Evolutionary conservation across 2,329 filamentous ascomycete genomes (phyloP), one percentile per base, ranked within the genome.

Genomic region (Lachnellula hyalina): DNA sequence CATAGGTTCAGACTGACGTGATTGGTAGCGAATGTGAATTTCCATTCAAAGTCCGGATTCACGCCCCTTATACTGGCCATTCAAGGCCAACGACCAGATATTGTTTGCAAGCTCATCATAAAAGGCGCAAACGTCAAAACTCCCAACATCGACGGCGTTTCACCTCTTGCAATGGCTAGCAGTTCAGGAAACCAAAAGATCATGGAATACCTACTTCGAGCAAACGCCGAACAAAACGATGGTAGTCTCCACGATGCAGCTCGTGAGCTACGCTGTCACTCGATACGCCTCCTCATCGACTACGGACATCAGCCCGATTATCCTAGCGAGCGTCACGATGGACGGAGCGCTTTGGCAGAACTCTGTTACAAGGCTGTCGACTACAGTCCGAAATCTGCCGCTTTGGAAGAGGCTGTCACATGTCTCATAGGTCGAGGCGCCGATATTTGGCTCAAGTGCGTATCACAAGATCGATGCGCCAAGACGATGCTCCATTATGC

Each of bases 191-290:
- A 62, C 25, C 49, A 47, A n/a, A 35, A 47, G 14, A 47, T 60
- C 9, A 55, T 62, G 53, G 55, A 55, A 28, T 51, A 49, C 19
- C 44, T 62, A n/a, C 54, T 62, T 12, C 28, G 46, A 19, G 53
- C 53, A 32, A 48, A 51, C 14, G 57, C 59, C 21, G 59, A 59
- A 35, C 52, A 38, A 3, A 54, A 61, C 28, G 59, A 89, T 56
- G 84, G 85, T 0, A 87, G 83, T 3, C 73, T 89, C 3, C 85
- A 88, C 62, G 84, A 86, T 57, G 82, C 83, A 4, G 79, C 83
- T 0, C 73, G 81, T 17, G 76, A 81, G 47, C 73, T 87, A 17
- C 81, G 85, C 58, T 61, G 84, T 0, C 70, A 77, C 14, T 78
- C 77, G 1, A 79, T 85, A 59, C 74, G 76, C 49, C 72, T 82